Base-by-base conservation (phyloP, 306 rosid genomes). In the Lagenaria siceraria region DNA sequence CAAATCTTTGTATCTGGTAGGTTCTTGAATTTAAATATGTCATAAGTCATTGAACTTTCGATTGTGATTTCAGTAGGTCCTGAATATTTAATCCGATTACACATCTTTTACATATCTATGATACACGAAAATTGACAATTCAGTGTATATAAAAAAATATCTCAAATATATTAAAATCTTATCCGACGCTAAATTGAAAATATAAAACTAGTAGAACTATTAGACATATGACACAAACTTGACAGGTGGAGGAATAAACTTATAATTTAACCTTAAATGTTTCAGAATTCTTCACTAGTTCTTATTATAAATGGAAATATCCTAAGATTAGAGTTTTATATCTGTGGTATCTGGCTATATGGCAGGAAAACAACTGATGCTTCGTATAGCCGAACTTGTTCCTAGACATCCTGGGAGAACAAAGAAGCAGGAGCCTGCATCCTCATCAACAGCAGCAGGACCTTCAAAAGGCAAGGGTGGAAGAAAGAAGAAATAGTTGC, bases 291-390 rank as follows among this genome's bases (percentile, higher is more conserved):
- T n/a, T 21, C 55, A 17, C n/a, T 1, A 18, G 55, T 17, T 51
- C 55, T 51, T 51, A 51, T 17, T 51, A 18, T 51, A 21, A 51
- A 51, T 51, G 6, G 6, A 3, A 51, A 6, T 51, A 51, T 21
- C 55, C 7, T 51, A 51, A 51, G 17, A 0, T 4, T 51, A 51
- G 19, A 13, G 52, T 49, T 62, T 21, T 48, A 33, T 42, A 19
- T 3, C 38, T n/a, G 64, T 54, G 66, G 25, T 7, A 49, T 38
- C 40, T 52, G 58, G 70, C 52, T 79, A 51, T 60, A 63, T 82
- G 90, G 58, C 84, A 95, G 98, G 91, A 78, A 95, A 92, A 81
- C 83, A 88, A 70, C 84, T 94, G 74, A 86, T 94, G 97, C 80
- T 87, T 14, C 78, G 65, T 38, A 66, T 92, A 43, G 92, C 96